These are phyloP conservation scores for Naegleria gruberi DNA, from an alignment of 208 protist species.

Conservation along the genomic window DNA sequence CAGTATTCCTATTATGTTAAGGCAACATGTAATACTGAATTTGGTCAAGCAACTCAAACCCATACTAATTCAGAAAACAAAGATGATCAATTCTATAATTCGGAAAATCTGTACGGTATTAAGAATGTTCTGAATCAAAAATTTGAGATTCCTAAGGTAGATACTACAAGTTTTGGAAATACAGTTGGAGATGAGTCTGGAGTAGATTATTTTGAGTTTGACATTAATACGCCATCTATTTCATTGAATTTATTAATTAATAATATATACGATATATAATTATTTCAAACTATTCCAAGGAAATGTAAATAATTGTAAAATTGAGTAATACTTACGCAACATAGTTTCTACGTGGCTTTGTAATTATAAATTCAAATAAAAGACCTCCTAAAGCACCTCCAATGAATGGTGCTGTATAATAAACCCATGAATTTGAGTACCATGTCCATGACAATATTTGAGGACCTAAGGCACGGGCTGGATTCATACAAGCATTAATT, in stretches of 20 bases:
- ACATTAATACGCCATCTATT: neutral
- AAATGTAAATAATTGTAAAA: neutral
- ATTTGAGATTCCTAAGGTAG: neutral
- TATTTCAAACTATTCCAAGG: no score
- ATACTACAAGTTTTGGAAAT: neutral
- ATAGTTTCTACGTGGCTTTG: neutral
- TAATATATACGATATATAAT: neutral
- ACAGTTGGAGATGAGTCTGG: neutral
- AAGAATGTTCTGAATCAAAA: neutral
- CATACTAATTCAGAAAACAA: neutral
- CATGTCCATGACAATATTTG: neutral
- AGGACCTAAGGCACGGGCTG: neutral
- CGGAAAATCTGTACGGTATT: neutral
- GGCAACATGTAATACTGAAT: neutral
- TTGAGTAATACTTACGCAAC: neutral
- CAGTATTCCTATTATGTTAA: neutral
- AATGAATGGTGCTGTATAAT: neutral
- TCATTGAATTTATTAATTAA: neutral
- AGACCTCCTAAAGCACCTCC: neutral
- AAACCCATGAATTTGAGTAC: neutral
- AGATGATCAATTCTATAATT: neutral
- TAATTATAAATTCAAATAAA: neutral
- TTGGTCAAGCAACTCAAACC: neutral
- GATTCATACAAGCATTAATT: constrained; percentile 11
- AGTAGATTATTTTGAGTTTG: neutral